Conservation (phyloP, 257 asterid genomes). For the Ajuga chamaepitys region DNA sequence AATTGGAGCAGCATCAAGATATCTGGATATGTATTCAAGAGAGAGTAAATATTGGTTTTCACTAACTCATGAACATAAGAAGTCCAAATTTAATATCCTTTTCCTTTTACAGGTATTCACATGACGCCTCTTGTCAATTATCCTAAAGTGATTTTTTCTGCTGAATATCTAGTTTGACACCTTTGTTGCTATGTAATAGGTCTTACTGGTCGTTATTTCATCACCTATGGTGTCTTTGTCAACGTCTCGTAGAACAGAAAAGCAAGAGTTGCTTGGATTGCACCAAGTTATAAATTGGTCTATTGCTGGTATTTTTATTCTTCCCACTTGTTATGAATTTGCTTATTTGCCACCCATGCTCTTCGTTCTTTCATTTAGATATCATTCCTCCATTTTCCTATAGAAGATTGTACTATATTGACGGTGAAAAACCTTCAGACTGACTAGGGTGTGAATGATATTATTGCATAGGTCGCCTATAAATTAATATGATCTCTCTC, state of each 20-base stretch:
- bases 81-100: slow-evolving; percentile 45
- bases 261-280: slow-evolving; percentile 60
- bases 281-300: slow-evolving; percentile 94
- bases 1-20: slow-evolving; percentile 60
- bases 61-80: slow-evolving; percentile 42
- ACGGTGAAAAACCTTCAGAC: neutral
- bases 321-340: neutral
- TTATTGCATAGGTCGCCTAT: neutral
- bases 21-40: slow-evolving; percentile 43
- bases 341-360: neutral
- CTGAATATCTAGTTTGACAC: slow-evolving; percentile 4
- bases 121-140: slow-evolving; percentile 12
- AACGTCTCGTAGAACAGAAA: slow-evolving; percentile 84
- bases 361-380: neutral
- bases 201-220: slow-evolving; percentile 61
- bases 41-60: slow-evolving; percentile 46
- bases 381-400: neutral
- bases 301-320: slow-evolving; percentile 59
- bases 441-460: neutral
- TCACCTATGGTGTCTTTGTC: slow-evolving; percentile 83
- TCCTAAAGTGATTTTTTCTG: slow-evolving; percentile 4
- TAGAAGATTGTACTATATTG: neutral
- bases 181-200: slow-evolving; percentile 37
- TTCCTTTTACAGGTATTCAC: slow-evolving; percentile 69
- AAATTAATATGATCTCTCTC: neutral